A percentile compares a stretch with the other conserved stretches of the same genome.
Evolutionary conservation across 257 asterid species (phyloP).

Genomic region (Thymus quinquecostatus): DNA sequence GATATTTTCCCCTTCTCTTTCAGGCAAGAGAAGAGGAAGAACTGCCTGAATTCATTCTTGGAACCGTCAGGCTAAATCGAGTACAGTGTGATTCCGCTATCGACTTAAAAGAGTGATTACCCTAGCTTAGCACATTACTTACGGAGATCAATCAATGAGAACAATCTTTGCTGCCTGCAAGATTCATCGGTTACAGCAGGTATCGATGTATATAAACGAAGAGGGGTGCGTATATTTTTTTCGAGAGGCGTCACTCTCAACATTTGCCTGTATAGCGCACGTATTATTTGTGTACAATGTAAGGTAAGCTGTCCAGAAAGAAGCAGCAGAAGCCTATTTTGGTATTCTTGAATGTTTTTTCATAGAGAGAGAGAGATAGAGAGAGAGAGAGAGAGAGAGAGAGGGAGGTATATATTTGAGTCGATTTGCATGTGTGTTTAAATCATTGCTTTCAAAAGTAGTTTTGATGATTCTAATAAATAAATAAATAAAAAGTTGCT

Average conservation of each 20-base stretch:
- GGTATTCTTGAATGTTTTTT: neutral
- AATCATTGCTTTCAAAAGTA: neutral
- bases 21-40: constrained; percentile 91
- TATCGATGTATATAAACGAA: constrained; percentile 19
- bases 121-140: constrained; percentile 10
- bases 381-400: neutral
- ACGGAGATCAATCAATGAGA: constrained; percentile 12
- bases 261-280: neutral
- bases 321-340: neutral
- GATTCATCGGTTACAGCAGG: neutral
- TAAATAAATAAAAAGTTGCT: neutral
- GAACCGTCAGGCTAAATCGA: constrained; percentile 87
- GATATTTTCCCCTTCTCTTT: constrained; percentile 11
- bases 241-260: neutral
- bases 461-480: too few relatives aligned
- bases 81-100: constrained; percentile 78
- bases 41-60: constrained; percentile 93
- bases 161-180: neutral
- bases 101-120: constrained; percentile 54
- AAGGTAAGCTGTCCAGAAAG: neutral
- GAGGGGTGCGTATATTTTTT: constrained; percentile 3
- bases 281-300: neutral
- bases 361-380: neutral
- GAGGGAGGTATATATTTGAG: neutral
- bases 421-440: neutral